Conservation (phyloP, 1,139 yeast species). For the Wickerhamomyces sp. region DNA sequence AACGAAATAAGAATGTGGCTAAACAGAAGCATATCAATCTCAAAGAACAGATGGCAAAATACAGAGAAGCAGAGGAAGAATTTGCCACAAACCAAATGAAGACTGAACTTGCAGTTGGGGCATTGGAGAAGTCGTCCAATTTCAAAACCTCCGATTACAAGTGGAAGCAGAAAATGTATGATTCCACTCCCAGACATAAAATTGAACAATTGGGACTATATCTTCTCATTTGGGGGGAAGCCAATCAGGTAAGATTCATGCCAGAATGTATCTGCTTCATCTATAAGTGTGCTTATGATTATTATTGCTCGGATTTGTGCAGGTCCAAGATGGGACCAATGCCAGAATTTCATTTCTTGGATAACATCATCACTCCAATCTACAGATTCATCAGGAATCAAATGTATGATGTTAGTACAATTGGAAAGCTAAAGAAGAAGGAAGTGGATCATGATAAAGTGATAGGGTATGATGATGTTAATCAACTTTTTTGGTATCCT, state of each 20-base stretch:
- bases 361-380: constrained; percentile 70
- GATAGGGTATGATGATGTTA: constrained; percentile 84
- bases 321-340: background rate
- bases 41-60: constrained; percentile 26
- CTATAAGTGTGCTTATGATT: constrained; percentile 72
- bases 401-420: constrained; percentile 34
- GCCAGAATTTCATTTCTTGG: constrained; percentile 43
- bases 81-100: constrained; percentile 27
- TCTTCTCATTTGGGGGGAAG: constrained; percentile 84
- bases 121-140: constrained; percentile 58
- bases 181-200: constrained; percentile 47
- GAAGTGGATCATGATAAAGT: constrained; percentile 65
- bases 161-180: constrained; percentile 62
- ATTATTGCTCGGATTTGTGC: constrained; percentile 21
- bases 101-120: constrained; percentile 29
- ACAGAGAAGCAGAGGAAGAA: constrained; percentile 26
- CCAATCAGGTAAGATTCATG: constrained; percentile 74
- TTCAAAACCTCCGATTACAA: constrained; percentile 49
- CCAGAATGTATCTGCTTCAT: constrained; percentile 85
- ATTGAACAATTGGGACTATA: constrained; percentile 65
- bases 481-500: constrained; percentile 79
- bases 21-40: constrained; percentile 30
- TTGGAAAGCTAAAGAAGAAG: constrained; percentile 37
- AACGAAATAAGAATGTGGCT: constrained; percentile 30
- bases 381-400: constrained; percentile 60